phyloP scores from a whole-genome alignment of 306 rosid genomes.

The Cicer pinnatifidum region DNA sequence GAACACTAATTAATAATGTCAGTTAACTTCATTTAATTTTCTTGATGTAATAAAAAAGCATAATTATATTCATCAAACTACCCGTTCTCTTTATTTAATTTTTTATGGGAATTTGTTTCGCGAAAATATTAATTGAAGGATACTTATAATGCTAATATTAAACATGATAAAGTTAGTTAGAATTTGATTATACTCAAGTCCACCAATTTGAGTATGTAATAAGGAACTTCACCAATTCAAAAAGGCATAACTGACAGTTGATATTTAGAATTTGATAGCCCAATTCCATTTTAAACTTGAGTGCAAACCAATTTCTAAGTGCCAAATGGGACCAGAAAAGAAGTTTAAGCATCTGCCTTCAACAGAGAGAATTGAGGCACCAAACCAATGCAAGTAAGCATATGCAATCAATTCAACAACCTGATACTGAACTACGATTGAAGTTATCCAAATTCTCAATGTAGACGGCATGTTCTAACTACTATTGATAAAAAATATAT shows the following conservation, averaged over 20 bases:
- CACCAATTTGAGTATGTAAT: not conserved
- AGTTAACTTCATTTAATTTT: too few relatives aligned
- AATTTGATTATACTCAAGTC: conserved; percentile 1
- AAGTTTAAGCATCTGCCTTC: conserved; percentile 3
- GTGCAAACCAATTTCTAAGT: conserved; percentile 4
- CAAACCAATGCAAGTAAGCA: conserved; percentile 16
- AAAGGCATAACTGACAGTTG: not conserved
- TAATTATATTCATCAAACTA: not conserved
- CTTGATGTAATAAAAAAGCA: too few relatives aligned
- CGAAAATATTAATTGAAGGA: not conserved
- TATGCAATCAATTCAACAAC: not conserved
- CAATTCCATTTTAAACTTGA: conserved; percentile 23
- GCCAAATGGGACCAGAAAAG: not conserved
- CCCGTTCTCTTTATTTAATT: not conserved
- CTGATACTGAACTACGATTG: not conserved
- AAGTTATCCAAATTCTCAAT: conserved; percentile 26
- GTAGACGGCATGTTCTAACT: not conserved
- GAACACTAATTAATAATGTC: not conserved
- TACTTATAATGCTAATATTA: not conserved
- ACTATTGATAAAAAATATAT: not conserved
- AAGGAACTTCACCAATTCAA: conserved; percentile 28
- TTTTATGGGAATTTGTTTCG: not conserved
- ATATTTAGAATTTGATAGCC: not conserved
- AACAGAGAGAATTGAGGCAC: not conserved
- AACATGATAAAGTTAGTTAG: not conserved